Base-by-base conservation (phyloP, 1,284 basidiomycete genomes). In the Termitomyces sp. region DNA sequence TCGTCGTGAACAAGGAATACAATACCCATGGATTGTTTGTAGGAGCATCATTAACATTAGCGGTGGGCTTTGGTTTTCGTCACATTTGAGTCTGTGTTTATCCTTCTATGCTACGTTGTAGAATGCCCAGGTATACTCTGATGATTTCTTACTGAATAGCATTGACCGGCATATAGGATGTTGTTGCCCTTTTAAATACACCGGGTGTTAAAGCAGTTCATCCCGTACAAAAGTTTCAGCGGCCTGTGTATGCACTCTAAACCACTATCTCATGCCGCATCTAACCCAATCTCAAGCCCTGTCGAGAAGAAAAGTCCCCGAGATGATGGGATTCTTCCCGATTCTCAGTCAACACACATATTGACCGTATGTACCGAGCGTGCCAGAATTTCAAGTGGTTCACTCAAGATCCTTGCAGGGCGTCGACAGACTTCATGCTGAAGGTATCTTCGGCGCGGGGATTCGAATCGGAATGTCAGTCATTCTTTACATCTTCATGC, bases 391-490 rank as follows among this genome's bases (percentile, higher is more conserved):
- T 1, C 1, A 33, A 13, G 13, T 11, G 31, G 31, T 5, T 11
- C 31, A 33, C 31, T 33, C 31, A 33, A 35, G 9, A 6, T 35
- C 19, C 10, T 35, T 37, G 18, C 54, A 76, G 73, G 74, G 75
- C 24, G 75, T 77, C 1, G 72, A 75, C 54, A 77, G 72, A 57
- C 63, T 77, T 18, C 75, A 77, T 54, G 71, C 72, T 5, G 55
- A 71, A 56, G 72, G 72, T 13, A 65, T 74, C 51, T 67, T 64
- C 26, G 74, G 75, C 16, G 70, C 68, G 43, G 73, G 74, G 6
- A 67, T 77, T 53, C 74, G 74, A 55, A 71, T 77, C 51, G 74
- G 71, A 62, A 75, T 76, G 74, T 75, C 55, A 59, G 73, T 55
- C 11, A 28, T 11, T 47, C 53, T 42, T 30, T 5, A 35, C 39